Conservation (phyloP, 2,329 filamentous ascomycete genomes). For the Sclerotinia minor region DNA sequence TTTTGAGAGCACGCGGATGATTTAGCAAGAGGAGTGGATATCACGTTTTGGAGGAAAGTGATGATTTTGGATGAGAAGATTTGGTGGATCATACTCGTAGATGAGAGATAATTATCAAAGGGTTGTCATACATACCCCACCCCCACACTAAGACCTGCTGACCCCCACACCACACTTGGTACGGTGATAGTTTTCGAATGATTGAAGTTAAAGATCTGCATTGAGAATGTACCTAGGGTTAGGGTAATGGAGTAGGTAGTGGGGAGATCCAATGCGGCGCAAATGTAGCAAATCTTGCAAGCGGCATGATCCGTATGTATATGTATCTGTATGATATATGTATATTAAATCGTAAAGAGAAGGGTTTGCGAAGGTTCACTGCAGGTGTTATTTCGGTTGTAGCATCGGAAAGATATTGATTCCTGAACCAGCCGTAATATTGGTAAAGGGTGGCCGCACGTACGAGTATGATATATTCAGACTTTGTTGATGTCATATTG, state of each 20-base stretch:
- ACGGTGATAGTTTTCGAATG: too few species aligned
- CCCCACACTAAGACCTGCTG: not conserved
- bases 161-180: too few species aligned
- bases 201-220: not conserved
- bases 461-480: not conserved
- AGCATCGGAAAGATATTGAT: too few species aligned
- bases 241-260: not conserved
- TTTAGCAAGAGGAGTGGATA: not conserved
- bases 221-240: too few species aligned
- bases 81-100: too few species aligned
- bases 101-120: not conserved
- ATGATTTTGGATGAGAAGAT: slow-evolving; percentile 1
- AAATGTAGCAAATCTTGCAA: not conserved
- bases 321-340: too few species aligned
- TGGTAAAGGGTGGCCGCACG: not conserved
- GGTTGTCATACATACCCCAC: not conserved
- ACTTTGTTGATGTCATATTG: not conserved
- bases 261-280: not conserved
- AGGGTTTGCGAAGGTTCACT: not conserved
- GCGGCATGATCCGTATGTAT: not conserved
- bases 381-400: not conserved
- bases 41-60: not conserved
- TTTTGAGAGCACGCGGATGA: not conserved
- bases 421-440: not conserved
- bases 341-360: not conserved